Conservation (phyloP, 768 basidiomycete genomes). For the Rhizopogon salebrosus region DNA sequence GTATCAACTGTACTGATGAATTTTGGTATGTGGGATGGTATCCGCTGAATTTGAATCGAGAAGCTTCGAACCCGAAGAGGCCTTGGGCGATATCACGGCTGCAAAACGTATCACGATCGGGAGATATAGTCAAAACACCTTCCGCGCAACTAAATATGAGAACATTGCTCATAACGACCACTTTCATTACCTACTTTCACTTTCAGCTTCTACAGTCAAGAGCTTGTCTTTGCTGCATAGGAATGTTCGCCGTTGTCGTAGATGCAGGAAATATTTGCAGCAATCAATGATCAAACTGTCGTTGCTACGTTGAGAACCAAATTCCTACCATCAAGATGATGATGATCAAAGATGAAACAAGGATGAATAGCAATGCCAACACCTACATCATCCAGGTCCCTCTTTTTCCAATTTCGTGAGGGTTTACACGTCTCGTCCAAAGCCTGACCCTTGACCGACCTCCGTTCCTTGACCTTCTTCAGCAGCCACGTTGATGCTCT, state of each 20-base stretch:
- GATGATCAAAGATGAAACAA: background rate
- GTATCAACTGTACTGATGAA: slow-evolving; percentile 17
- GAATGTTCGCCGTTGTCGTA: slow-evolving; percentile 41
- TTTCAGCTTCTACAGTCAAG: slow-evolving; percentile 49
- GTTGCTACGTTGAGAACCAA: slow-evolving; percentile 41
- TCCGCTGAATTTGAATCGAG: slow-evolving; percentile 34
- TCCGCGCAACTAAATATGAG: slow-evolving; percentile 15
- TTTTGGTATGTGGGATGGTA: slow-evolving; percentile 33
- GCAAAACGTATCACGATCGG: slow-evolving; percentile 31
- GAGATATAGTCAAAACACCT: slow-evolving; percentile 22
- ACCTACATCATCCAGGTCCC: slow-evolving; percentile 41
- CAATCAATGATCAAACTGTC: slow-evolving; percentile 76
- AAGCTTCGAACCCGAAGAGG: slow-evolving; percentile 38
- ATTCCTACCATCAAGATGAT: slow-evolving; percentile 4
- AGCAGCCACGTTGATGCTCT: slow-evolving; percentile 67
- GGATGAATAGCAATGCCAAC: background rate
- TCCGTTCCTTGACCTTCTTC: slow-evolving; percentile 52
- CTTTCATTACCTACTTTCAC: slow-evolving; percentile 32
- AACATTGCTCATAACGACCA: background rate
- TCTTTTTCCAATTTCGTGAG: slow-evolving; percentile 57
- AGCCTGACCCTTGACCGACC: slow-evolving; percentile 54
- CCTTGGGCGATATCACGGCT: slow-evolving; percentile 49
- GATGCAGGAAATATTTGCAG: slow-evolving; percentile 50
- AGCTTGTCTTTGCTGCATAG: slow-evolving; percentile 70
- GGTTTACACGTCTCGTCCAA: slow-evolving; percentile 57